A percentile compares a stretch with the other conserved stretches of the same genome.
Conservation (phyloP, 176 grass and related monocot species). For the Aegilops speltoides region DNA sequence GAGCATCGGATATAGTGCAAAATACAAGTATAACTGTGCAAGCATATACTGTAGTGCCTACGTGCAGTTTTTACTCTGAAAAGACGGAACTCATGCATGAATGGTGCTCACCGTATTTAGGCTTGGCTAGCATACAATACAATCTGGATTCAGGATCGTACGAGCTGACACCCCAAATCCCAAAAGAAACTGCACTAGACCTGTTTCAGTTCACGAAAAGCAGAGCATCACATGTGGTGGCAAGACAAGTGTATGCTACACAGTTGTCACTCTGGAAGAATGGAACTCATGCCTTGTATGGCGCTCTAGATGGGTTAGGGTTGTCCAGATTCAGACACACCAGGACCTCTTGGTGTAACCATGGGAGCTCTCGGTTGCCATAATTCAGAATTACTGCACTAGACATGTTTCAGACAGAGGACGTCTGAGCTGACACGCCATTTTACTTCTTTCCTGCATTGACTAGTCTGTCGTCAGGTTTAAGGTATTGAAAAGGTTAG, state of each 20-base stretch:
- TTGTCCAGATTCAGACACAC: neutral
- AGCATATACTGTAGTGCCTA: too few species aligned
- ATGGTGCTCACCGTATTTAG: neutral
- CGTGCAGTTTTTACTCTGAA: neutral
- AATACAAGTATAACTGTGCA: neutral
- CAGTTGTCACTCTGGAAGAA: too few species aligned
- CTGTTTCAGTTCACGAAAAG: too few species aligned
- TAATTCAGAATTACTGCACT: neutral
- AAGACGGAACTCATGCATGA: neutral
- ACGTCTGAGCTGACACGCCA: neutral
- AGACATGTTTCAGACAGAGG: neutral
- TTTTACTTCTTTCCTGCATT: neutral
- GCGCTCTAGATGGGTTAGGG: too few species aligned
- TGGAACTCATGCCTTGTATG: too few species aligned
- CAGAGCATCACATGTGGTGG: too few species aligned
- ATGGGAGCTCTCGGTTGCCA: neutral
- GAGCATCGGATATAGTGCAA: neutral
- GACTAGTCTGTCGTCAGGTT: neutral
- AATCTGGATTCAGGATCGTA: neutral
- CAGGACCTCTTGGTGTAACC: neutral
- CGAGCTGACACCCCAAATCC: too few species aligned
- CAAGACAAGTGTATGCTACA: too few species aligned
- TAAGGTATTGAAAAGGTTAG: neutral
- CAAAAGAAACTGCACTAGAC: too few species aligned
- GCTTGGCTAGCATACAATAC: neutral